Evolutionary conservation across 805 yeast species (phyloP).

Genomic region (Ogataea ramenticola): DNA sequence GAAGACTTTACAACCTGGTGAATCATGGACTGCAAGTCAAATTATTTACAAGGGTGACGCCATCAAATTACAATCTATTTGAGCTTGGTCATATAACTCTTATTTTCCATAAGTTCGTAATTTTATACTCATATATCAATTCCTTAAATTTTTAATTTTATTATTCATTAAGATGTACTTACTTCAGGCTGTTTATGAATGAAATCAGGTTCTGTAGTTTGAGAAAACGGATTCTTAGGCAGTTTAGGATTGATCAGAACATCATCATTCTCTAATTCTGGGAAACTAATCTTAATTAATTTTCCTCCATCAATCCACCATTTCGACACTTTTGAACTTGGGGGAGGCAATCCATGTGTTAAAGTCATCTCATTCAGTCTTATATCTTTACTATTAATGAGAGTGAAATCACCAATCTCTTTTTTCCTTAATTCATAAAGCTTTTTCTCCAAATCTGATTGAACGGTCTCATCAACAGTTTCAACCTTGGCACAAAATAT

Average conservation of each 20-base stretch:
- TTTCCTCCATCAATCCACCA: constrained; percentile 92
- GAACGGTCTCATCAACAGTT: constrained; percentile 53
- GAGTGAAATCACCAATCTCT: constrained; percentile 30
- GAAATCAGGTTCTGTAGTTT: constrained; percentile 46
- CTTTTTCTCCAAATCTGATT: constrained; percentile 42
- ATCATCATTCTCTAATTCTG: constrained; percentile 30
- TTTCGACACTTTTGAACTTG: constrained; percentile 70
- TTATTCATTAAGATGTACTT: not conserved
- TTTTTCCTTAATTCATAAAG: constrained; percentile 45
- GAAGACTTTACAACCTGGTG: constrained; percentile 58
- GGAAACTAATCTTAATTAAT: constrained; percentile 59
- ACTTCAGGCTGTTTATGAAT: constrained; percentile 14
- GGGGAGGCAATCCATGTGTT: constrained; percentile 65
- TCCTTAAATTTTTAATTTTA: not conserved
- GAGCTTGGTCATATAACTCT: not conserved
- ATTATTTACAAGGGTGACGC: constrained; percentile 48
- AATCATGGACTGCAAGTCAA: constrained; percentile 71
- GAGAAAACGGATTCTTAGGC: constrained; percentile 67
- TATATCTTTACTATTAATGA: constrained; percentile 11
- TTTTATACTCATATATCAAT: not conserved
- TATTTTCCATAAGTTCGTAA: not conserved
- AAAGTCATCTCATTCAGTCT: constrained; percentile 18
- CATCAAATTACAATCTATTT: constrained; percentile 51
- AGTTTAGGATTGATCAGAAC: constrained; percentile 60
- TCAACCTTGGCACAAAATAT: constrained; percentile 56